These are phyloP conservation scores for Botrytis medusae DNA, from an alignment of 2,329 filamentous ascomycete genomes.

Conservation along the genomic window DNA sequence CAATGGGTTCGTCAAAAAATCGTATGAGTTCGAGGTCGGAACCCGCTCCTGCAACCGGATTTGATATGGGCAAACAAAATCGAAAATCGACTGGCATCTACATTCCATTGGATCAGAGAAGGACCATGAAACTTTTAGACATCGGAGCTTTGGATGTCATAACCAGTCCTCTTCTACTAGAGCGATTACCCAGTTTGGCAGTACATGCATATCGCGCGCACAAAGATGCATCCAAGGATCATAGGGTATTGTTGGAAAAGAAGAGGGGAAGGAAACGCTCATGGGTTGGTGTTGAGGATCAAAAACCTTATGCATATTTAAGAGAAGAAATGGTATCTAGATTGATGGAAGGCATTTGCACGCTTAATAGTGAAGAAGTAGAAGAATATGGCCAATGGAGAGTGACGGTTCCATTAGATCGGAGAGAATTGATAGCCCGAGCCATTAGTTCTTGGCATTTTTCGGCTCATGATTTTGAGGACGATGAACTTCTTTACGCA, in stretches of 20 bases:
- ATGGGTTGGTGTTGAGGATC: conserved; percentile 84
- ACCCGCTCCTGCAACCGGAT: conserved; percentile 23
- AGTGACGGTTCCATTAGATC: conserved; percentile 65
- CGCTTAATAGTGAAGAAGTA: conserved; percentile 57
- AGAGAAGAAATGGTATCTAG: conserved; percentile 91
- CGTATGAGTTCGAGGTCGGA: conserved; percentile 28
- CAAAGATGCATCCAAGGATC: conserved; percentile 72
- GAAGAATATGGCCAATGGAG: conserved; percentile 63
- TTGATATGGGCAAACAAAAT: conserved; percentile 3
- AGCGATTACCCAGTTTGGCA: conserved; percentile 72
- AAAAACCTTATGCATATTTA: conserved; percentile 84
- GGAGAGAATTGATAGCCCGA: conserved; percentile 63
- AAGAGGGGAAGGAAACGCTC: conserved; percentile 80
- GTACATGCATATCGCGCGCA: conserved; percentile 82
- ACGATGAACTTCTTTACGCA: conserved; percentile 86
- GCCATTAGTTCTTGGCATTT: conserved; percentile 78
- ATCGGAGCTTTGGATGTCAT: conserved; percentile 85
- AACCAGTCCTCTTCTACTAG: conserved; percentile 71
- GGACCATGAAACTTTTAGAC: conserved; percentile 74
- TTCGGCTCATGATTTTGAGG: conserved; percentile 82
- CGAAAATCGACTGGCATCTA: conserved; percentile 31
- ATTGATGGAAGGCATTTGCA: conserved; percentile 87
- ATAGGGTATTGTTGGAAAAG: conserved; percentile 68
- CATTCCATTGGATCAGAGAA: conserved; percentile 47
- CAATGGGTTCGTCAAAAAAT: conserved; percentile 25